Evolutionary conservation across 2,329 filamentous ascomycete species (phyloP), one percentile per base, ranked within the genome.

Genomic region (Stachybotrys echinatus): DNA sequence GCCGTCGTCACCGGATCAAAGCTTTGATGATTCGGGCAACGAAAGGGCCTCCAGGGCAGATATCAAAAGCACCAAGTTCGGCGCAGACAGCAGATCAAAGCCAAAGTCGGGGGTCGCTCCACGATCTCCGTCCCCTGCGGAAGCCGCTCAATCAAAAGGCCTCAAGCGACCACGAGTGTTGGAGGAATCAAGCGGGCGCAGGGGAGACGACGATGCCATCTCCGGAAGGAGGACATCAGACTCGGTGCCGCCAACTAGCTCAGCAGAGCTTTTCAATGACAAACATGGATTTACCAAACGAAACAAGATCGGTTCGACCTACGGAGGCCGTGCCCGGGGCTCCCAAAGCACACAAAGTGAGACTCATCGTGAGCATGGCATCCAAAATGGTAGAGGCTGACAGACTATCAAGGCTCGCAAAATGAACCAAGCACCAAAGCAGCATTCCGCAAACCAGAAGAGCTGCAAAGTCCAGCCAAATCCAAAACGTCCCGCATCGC

Each of bases 31-130:
- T 45, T 66, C 64, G 3, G 60, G 57, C 20, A 59, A 65, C 27
- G 59, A 66, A 20, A 50, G 49, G 22, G 54, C 50, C 27, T 50
- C 51, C n/a, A 54, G 56, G 5, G 66, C 57, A 17, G 53, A 62
- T 47, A 73, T 75, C 22, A 61, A 54, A 37, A 55, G 53, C 8
- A 70, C 66, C n/a, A 50, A 27, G 12, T 74, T 74, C 42, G 21
- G 42, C 3, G 27, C 43, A n/a, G 27, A 34, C 27, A 8, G 27
- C 27, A 10, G 14, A 34, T 10, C 27, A 34, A 5, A 8, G 2
- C 10, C 27, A 34, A 34, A 34, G 27, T 34, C n/a, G n/a, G n/a
- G n/a, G n/a, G n/a, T n/a, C n/a, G n/a, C n/a, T n/a, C n/a, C n/a
- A n/a, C n/a, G n/a, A n/a, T n/a, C n/a, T n/a, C n/a, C n/a, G n/a